Percentiles rank a stretch among this genome's conserved stretches.
Evolutionary conservation across 1,139 yeast species (phyloP).

Genomic region (Geotrichum cucujoidarum): DNA sequence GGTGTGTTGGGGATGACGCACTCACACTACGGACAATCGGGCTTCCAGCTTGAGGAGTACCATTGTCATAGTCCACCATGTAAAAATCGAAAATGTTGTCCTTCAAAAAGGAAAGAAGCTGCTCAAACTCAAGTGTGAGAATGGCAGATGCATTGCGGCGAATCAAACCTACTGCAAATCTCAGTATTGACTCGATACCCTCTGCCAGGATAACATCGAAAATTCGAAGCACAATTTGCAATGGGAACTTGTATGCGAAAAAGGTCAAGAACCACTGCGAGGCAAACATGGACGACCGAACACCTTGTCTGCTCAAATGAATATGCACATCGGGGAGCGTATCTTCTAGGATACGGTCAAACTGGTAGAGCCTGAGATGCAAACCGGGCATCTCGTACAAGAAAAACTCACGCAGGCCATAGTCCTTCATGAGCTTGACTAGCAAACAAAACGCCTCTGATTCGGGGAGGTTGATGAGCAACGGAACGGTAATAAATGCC

Average conservation of each 20-base stretch:
- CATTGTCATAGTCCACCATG: conserved; percentile 36
- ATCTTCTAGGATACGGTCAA: conserved; percentile 76
- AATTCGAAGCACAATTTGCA: conserved; percentile 74
- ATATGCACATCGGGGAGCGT: conserved; percentile 61
- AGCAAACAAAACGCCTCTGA: conserved; percentile 80
- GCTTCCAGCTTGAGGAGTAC: conserved; percentile 12
- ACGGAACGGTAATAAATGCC: conserved; percentile 86
- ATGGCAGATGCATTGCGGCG: conserved; percentile 57
- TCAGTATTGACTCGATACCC: conserved; percentile 77
- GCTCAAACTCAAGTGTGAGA: conserved; percentile 64
- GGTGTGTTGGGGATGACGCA: conserved; percentile 6
- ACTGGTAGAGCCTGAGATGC: conserved; percentile 77
- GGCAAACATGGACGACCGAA: conserved; percentile 89
- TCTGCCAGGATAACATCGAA: conserved; percentile 83
- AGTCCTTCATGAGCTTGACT: conserved; percentile 78
- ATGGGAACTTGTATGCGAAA: conserved; percentile 89
- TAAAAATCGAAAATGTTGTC: conserved; percentile 72
- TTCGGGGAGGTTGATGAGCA: conserved; percentile 73
- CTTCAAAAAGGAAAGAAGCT: conserved; percentile 67
- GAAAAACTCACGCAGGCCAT: conserved; percentile 69
- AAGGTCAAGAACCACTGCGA: conserved; percentile 94
- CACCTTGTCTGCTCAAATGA: conserved; percentile 79
- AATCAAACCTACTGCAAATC: conserved; percentile 77
- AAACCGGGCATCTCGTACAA: conserved; percentile 92
- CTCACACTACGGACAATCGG: conserved; percentile 15